Evolutionary conservation across 129 eudicot genomes (phyloP).

Genomic region (Artemisia tridentata): DNA sequence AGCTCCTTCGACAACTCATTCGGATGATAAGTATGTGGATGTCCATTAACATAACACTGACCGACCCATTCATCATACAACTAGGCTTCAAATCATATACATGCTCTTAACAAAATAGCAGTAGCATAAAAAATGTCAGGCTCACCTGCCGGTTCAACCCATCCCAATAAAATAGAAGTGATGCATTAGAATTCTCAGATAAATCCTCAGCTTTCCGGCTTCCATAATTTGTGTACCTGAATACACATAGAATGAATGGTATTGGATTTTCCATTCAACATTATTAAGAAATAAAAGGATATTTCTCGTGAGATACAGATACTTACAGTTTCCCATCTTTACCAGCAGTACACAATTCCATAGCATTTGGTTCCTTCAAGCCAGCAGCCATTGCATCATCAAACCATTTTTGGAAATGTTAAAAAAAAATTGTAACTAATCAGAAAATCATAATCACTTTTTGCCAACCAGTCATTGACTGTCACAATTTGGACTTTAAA

Average conservation of each 20-base stretch:
- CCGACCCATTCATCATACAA: no score
- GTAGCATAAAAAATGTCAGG: no score
- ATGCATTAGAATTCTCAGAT: constrained; percentile 78
- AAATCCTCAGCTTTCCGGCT: constrained; percentile 82
- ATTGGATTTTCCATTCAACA: no score
- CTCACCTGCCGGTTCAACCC: no score
- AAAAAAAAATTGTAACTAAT: neutral
- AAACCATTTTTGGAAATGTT: constrained; percentile 91
- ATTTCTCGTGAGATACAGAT: neutral
- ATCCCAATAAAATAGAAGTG: constrained; percentile 87
- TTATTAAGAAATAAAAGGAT: constrained; percentile 7
- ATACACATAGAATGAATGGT: neutral
- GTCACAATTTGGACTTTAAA: no score
- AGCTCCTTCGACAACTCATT: no score
- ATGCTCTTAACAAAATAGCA: no score
- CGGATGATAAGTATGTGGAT: no score
- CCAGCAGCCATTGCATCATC: constrained; percentile 87
- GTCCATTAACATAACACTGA: no score
- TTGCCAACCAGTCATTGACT: neutral
- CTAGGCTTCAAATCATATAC: no score
- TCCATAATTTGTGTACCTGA: constrained; percentile 92
- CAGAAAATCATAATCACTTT: neutral
- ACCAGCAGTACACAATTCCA: constrained; percentile 91
- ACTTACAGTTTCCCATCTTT: no score
- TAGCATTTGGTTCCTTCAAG: constrained; percentile 90